Percentiles rank a stretch among this genome's conserved stretches.
Conservation (phyloP, 495 filamentous ascomycete species). For the Delitschia confertaspora region DNA sequence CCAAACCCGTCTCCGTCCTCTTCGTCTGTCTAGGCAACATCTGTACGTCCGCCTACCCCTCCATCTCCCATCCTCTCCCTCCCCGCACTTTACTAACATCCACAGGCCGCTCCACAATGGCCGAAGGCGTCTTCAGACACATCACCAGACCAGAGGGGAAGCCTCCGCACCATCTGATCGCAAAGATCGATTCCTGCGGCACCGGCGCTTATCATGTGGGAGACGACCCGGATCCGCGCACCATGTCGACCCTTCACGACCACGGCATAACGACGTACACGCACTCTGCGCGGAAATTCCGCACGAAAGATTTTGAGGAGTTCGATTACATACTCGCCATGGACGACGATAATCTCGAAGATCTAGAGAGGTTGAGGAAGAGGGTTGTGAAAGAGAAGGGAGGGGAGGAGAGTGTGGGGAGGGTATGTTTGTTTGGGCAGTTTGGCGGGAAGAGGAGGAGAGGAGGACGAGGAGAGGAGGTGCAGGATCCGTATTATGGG, state of each 20-base stretch:
- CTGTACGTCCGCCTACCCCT: conserved; percentile 45
- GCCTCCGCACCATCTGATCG: conserved; percentile 51
- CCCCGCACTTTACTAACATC: conserved; percentile 5
- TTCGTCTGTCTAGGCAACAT: conserved; percentile 98
- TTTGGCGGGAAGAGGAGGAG: conserved; percentile 51
- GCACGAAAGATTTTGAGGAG: conserved; percentile 58
- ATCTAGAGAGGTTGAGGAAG: conserved; percentile 53
- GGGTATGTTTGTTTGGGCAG: conserved; percentile 77
- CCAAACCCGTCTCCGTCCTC: conserved; percentile 62
- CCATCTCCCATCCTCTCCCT: neutral
- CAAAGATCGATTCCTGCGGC: conserved; percentile 75
- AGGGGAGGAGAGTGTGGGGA: conserved; percentile 37
- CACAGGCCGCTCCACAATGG: conserved; percentile 73
- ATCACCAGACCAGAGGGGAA: conserved; percentile 45
- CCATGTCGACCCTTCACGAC: conserved; percentile 66
- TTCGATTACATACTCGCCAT: conserved; percentile 95
- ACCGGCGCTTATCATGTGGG: conserved; percentile 77
- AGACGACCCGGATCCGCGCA: conserved; percentile 68
- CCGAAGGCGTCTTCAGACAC: conserved; percentile 80
- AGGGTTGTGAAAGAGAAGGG: conserved; percentile 42
- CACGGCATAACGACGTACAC: conserved; percentile 68
- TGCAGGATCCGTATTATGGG: conserved; percentile 92
- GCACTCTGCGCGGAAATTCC: conserved; percentile 70
- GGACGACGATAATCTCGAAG: conserved; percentile 74
- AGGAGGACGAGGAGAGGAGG: conserved; percentile 55